Evolutionary conservation across 2,329 filamentous ascomycete genomes (phyloP), one percentile per base, ranked within the genome.

Genomic region (Trichoderma cornu-damae): DNA sequence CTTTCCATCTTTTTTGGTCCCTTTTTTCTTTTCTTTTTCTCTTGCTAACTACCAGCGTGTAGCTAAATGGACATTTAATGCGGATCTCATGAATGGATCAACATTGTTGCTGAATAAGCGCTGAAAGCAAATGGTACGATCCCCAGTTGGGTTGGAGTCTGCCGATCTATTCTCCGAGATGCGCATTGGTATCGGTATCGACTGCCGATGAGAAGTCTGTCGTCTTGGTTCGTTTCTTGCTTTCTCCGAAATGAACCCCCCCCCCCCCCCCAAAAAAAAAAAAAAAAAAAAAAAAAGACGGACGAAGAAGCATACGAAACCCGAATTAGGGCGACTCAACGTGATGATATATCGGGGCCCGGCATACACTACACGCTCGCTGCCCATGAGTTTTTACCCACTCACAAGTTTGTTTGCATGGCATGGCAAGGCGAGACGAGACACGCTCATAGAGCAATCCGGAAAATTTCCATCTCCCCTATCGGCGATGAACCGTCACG

Each of bases 41-140:
- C n/a, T n/a, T 14, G 60, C 69, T 73, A 54, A 72, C 64, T 42
- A 18, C 14, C 28, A 11, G 7, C 16, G 2, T n/a, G 2, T 53
- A 79, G 77, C 73, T 18, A 72, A 73, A 60, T 79, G 77, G 77
- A 72, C 70, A 3, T 79, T 79, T 18, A 78, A 77, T 12, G 48
- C 48, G 4, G 67, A 61, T n/a, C 50, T 60, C 18, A 50, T 51
- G 37, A 46, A 37, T 9, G 59, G 56, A 35, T 47, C 55, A 16
- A 49, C 59, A 42, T 35, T 60, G 18, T 22, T 57, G 20, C 42
- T 58, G 20, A 60, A 53, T 46, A 58, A 38, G 26, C 59, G 44
- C 7, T 60, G 44, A 55, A 16, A 38, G 16, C 34, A 38, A n/a
- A 26, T 14, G 24, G 28, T 26, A n/a, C n/a, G 11, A 22, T 22